These are phyloP conservation scores for Trichoderma breve DNA, from an alignment of 2,329 filamentous ascomycete species.

Conservation along the genomic window DNA sequence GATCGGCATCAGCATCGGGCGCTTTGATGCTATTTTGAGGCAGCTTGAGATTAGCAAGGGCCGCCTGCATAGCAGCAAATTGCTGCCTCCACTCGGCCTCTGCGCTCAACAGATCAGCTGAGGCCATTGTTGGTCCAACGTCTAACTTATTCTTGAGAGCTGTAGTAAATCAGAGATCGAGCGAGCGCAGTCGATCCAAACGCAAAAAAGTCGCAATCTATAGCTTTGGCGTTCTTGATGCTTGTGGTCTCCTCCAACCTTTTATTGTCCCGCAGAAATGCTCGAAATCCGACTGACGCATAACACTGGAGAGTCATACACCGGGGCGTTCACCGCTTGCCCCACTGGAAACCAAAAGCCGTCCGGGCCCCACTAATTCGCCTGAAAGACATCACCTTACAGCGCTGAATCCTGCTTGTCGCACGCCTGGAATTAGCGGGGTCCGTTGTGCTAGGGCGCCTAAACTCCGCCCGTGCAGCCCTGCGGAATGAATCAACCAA, in stretches of 20 bases:
- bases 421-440: neutral
- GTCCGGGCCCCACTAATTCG: too few relatives aligned
- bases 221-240: neutral
- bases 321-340: neutral
- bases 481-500: too few relatives aligned
- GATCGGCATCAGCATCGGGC: constrained; percentile 41
- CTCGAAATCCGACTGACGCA: neutral
- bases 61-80: constrained; percentile 79
- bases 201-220: neutral
- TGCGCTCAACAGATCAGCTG: constrained; percentile 38
- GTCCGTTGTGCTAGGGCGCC: neutral
- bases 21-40: constrained; percentile 39
- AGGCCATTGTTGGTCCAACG: constrained; percentile 32
- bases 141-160: neutral
- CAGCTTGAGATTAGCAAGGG: constrained; percentile 70
- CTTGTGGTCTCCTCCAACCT: neutral
- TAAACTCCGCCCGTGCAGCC: neutral
- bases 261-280: neutral
- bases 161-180: neutral
- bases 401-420: neutral
- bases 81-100: constrained; percentile 78
- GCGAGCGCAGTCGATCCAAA: neutral
- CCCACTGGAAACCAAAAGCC: neutral
- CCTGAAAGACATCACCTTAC: neutral
- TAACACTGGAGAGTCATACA: neutral